Evolutionary conservation across 2,329 filamentous ascomycete genomes (phyloP).

Genomic region (Alternaria hordeiaustralica): DNA sequence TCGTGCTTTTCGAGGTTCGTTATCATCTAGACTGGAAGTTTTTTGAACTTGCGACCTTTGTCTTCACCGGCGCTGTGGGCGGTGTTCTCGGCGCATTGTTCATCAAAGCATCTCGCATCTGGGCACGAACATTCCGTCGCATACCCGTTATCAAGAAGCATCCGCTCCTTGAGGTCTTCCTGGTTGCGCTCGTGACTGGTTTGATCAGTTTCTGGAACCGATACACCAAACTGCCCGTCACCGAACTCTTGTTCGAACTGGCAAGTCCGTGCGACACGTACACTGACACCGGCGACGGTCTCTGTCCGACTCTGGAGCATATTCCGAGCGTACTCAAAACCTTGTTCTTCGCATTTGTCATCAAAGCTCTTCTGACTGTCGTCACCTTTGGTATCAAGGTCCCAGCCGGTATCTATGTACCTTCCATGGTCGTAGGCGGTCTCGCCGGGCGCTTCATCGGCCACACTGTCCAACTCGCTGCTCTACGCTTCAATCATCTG

Average conservation of each 20-base stretch:
- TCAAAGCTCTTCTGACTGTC: conserved; percentile 87
- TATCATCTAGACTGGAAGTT: conserved; percentile 92
- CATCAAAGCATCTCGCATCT: conserved; percentile 91
- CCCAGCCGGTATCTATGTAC: conserved; percentile 95
- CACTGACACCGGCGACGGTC: conserved; percentile 69
- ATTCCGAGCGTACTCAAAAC: conserved; percentile 79
- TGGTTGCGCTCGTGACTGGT: conserved; percentile 86
- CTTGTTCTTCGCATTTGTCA: conserved; percentile 78
- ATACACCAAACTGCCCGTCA: conserved; percentile 86
- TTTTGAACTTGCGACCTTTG: conserved; percentile 86
- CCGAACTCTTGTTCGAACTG: conserved; percentile 87
- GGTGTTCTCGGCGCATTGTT: conserved; percentile 88
- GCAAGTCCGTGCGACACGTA: conserved; percentile 84
- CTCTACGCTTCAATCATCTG: conserved; percentile 74
- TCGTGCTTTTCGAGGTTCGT: conserved; percentile 93
- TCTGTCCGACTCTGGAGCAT: conserved; percentile 78
- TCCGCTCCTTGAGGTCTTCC: conserved; percentile 83
- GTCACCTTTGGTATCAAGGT: conserved; percentile 97
- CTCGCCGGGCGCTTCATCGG: conserved; percentile 88
- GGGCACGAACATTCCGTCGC: conserved; percentile 87
- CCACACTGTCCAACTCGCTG: conserved; percentile 81
- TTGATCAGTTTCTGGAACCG: conserved; percentile 91
- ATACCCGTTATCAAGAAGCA: conserved; percentile 80
- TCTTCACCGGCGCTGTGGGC: conserved; percentile 84
- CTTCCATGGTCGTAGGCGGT: conserved; percentile 97